Conservation (phyloP, 2,329 filamentous ascomycete genomes). For the Delphinella strobiligena region DNA sequence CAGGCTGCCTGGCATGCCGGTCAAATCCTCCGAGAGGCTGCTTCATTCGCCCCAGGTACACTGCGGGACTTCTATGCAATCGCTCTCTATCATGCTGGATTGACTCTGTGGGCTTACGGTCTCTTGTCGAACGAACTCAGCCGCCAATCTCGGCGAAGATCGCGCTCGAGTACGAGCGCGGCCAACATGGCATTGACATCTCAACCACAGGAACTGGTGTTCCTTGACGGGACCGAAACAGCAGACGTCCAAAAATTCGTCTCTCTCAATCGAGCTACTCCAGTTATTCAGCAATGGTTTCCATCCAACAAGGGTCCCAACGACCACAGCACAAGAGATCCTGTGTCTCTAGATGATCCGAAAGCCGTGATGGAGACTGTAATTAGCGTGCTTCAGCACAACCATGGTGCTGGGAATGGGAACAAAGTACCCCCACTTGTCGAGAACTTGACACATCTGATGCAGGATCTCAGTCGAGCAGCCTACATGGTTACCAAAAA, state of each 20-base stretch:
- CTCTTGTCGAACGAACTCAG: conserved; percentile 28
- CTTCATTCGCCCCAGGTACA: conserved; percentile 14
- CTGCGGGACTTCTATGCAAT: conserved; percentile 53
- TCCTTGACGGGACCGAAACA: conserved; percentile 43
- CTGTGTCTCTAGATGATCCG: conserved; percentile 38
- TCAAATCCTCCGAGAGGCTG: conserved; percentile 48
- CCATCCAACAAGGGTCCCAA: conserved; percentile 15
- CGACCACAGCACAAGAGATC: conserved; percentile 4
- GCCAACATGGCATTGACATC: too few relatives aligned
- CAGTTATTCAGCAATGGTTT: conserved; percentile 35
- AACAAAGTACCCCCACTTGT: conserved; percentile 43
- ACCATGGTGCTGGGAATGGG: conserved; percentile 24
- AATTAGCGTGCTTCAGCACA: conserved; percentile 43
- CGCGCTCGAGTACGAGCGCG: not conserved
- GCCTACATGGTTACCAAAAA: conserved; percentile 1
- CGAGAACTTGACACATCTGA: conserved; percentile 50
- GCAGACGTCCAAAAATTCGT: conserved; percentile 45
- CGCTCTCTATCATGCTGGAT: conserved; percentile 51
- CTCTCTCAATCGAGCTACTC: conserved; percentile 41
- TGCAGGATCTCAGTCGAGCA: conserved; percentile 47
- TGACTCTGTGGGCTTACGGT: conserved; percentile 57
- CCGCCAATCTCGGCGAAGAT: conserved; percentile 10
- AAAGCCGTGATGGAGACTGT: conserved; percentile 46
- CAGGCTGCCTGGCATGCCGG: conserved; percentile 54
- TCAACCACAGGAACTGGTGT: conserved; percentile 4